Percentiles rank a stretch among this genome's conserved stretches.
Evolutionary conservation across 768 basidiomycete species (phyloP).

Genomic region (Macrolepiota albuminosa): DNA sequence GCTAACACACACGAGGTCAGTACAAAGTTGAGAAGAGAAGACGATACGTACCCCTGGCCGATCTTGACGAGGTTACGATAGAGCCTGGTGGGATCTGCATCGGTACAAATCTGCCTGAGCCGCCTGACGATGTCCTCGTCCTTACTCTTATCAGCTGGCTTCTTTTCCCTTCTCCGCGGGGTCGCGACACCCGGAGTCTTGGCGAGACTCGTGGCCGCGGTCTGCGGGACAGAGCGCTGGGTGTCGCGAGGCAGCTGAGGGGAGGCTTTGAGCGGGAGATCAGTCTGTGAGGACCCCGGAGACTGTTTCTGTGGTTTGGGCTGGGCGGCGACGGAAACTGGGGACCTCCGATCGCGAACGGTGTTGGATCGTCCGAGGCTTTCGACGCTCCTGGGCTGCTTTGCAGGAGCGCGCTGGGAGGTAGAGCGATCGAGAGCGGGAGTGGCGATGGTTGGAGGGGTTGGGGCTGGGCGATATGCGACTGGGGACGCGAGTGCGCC

Average conservation of each 20-base stretch:
- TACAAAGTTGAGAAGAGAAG: constrained; percentile 4
- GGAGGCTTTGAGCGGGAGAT: constrained; percentile 43
- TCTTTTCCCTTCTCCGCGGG: constrained; percentile 82
- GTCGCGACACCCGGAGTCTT: constrained; percentile 75
- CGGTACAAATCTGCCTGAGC: constrained; percentile 91
- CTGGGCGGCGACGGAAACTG: constrained; percentile 23
- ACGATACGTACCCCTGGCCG: constrained; percentile 80
- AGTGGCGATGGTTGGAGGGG: constrained; percentile 59
- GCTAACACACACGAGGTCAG: constrained; percentile 33
- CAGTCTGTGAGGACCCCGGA: constrained; percentile 55
- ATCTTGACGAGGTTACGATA: constrained; percentile 95
- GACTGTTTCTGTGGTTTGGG: constrained; percentile 20
- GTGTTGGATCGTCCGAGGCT: constrained; percentile 64
- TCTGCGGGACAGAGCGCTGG: constrained; percentile 36
- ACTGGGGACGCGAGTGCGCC: constrained; percentile 37
- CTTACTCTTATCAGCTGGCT: constrained; percentile 66
- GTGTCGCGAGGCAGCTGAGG: constrained; percentile 24
- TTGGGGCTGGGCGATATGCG: constrained; percentile 71
- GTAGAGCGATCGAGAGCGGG: constrained; percentile 83
- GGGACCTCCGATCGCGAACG: constrained; percentile 56
- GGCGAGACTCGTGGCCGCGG: constrained; percentile 59
- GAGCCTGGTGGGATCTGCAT: constrained; percentile 92
- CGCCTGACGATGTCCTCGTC: constrained; percentile 90
- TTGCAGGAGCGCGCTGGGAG: constrained; percentile 72
- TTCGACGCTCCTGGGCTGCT: constrained; percentile 41